These are phyloP conservation scores for Nitzschia sp. DNA, from an alignment of 108 stramenopile species.

Conservation along the genomic window DNA sequence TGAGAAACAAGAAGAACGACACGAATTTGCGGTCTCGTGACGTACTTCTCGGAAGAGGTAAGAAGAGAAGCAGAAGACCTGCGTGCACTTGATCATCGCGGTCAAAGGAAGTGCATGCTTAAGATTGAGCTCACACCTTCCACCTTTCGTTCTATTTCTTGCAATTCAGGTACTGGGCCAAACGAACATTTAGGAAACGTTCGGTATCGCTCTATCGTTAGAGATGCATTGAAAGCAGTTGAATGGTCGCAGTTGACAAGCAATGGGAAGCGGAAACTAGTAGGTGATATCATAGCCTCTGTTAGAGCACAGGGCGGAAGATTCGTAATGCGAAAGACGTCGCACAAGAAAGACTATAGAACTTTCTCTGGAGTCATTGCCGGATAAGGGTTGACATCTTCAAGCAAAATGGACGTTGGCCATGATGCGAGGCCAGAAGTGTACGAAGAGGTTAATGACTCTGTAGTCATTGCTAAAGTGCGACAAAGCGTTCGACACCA, in stretches of 20 bases:
- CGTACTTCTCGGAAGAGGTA: too few relatives aligned
- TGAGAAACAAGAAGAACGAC: too few relatives aligned
- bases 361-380: too few relatives aligned
- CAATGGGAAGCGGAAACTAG: constrained; percentile 4
- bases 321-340: not conserved
- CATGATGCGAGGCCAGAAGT: not conserved
- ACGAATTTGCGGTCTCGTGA: too few relatives aligned
- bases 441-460: constrained; percentile 8
- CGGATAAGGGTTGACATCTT: too few relatives aligned
- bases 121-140: not conserved
- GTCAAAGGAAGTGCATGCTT: too few relatives aligned
- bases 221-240: not conserved
- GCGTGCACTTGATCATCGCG: too few relatives aligned
- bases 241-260: too few relatives aligned
- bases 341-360: too few relatives aligned
- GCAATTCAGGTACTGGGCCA: constrained; percentile 20
- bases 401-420: too few relatives aligned
- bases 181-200: constrained; percentile 35
- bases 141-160: not conserved
- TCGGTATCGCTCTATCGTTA: constrained; percentile 21
- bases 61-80: too few relatives aligned
- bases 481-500: constrained; percentile 7
- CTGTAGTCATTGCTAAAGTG: not conserved
- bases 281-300: not conserved
- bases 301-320: constrained; percentile 4